Conservation (phyloP, 352 stramenopile species). For the Pythium guiyangense region DNA sequence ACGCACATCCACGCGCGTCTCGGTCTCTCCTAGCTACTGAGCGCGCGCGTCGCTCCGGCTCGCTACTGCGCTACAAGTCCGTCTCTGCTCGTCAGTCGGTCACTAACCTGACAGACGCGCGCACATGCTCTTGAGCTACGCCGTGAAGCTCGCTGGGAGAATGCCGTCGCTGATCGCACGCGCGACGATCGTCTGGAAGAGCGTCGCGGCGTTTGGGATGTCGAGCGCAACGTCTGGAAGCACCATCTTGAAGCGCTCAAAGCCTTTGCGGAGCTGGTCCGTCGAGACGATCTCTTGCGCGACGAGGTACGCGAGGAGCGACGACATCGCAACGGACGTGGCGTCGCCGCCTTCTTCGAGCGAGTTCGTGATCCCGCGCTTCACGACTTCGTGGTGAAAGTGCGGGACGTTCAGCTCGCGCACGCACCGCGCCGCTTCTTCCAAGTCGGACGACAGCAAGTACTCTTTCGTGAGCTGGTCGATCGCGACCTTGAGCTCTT, state of each 20-base stretch:
- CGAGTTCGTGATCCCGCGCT: conserved; percentile 64
- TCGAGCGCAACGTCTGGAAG: conserved; percentile 62
- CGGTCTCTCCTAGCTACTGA: too few relatives aligned
- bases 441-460: conserved; percentile 91
- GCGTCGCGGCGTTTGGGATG: conserved; percentile 46
- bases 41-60: too few relatives aligned
- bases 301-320: conserved; percentile 69
- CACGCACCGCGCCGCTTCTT: conserved; percentile 91
- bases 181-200: conserved; percentile 39
- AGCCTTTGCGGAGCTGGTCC: conserved; percentile 72
- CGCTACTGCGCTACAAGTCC: too few relatives aligned
- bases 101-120: too few relatives aligned
- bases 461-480: conserved; percentile 97
- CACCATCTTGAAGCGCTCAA: conserved; percentile 75
- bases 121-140: too few relatives aligned
- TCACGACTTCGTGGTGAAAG: conserved; percentile 97
- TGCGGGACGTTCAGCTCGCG: conserved; percentile 93
- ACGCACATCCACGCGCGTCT: too few relatives aligned
- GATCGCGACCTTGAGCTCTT: conserved; percentile 93
- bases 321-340: conserved; percentile 57
- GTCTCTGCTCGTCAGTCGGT: too few relatives aligned
- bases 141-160: conserved; percentile 30
- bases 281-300: conserved; percentile 54
- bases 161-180: conserved; percentile 47
- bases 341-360: conserved; percentile 44